Evolutionary conservation across 2,329 filamentous ascomycete genomes (phyloP), one percentile per base, ranked within the genome.

Genomic region (Fusarium denticulatum): DNA sequence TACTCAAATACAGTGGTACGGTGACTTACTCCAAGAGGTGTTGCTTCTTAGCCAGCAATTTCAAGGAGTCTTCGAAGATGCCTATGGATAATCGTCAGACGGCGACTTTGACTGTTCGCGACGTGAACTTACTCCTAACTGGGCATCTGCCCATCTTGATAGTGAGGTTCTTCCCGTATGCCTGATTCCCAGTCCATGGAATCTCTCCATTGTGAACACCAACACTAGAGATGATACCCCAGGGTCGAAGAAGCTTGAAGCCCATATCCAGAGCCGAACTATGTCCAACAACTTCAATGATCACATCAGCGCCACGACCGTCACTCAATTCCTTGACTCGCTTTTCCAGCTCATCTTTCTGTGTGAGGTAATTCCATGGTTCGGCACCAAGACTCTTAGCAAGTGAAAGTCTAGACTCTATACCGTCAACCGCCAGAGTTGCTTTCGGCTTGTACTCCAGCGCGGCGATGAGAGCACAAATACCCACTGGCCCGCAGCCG

Each of bases 281-380:
- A 70, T 91, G 82, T 0, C 92, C 92, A 22, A 94, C 92, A 8
- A 93, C 90, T 80, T 94, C 92, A 73, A 97, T 91, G 6, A 95
- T 90, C 4, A 92, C 89, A 82, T 97, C 94, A 13, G 94, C 94
- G 13, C 94, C 94, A n/a, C 94, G 86, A 4, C 93, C 94, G 15
- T 92, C 86, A 0, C 93, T 95, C 46, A 92, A 86, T 74, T 93
- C 92, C 77, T 90, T 90, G 52, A 96, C 90, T 50, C 92, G 88
- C 76, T 88, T 86, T 58, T 90, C 83, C 77, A 96, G 85, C 2
- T 86, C 90, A 46, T 91, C 88, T 47, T 86, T 86, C 67, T 93
- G 88, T 1, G 85, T 90, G 77, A 88, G 83, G 81, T 94, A 95
- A 80, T 96, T 94, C 85, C 94, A 90, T 1, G 93, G 70, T 39